Evolutionary conservation across 177 flowering plant species (phyloP).

Genomic region (Vitis hybrid): DNA sequence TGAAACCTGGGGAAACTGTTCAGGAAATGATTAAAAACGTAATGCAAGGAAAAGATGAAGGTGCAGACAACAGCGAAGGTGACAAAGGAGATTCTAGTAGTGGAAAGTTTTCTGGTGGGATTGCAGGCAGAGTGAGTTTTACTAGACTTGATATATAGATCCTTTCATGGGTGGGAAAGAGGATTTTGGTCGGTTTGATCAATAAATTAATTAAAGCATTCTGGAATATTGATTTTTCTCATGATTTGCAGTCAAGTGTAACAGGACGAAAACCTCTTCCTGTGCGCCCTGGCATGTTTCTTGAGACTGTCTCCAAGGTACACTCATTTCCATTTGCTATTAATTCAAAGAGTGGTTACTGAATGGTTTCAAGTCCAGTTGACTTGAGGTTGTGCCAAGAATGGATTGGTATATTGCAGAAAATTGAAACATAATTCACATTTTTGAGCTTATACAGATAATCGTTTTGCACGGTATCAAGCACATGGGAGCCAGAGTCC

Average conservation of each 20-base stretch:
- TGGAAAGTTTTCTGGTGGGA: slow-evolving; percentile 37
- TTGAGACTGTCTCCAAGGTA: slow-evolving; percentile 95
- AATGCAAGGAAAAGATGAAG: slow-evolving; percentile 94
- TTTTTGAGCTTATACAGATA: slow-evolving; percentile 2
- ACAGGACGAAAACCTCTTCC: slow-evolving; percentile 75
- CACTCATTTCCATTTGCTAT: neutral
- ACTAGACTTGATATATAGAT: neutral
- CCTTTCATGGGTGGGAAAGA: neutral
- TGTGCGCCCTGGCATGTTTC: slow-evolving; percentile 98
- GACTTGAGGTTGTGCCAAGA: neutral
- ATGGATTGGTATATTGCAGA: neutral
- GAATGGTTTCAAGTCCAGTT: neutral
- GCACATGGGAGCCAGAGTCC: neutral
- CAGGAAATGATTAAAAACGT: slow-evolving; percentile 81
- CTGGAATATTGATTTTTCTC: slow-evolving; percentile 11
- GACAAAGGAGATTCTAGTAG: slow-evolving; percentile 30
- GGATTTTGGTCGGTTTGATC: neutral
- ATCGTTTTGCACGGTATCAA: neutral
- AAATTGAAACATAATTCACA: neutral
- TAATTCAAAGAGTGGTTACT: neutral
- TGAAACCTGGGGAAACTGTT: slow-evolving; percentile 81
- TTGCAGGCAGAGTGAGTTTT: slow-evolving; percentile 65
- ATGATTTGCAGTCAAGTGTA: slow-evolving; percentile 60
- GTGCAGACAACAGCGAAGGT: slow-evolving; percentile 53
- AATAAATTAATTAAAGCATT: neutral